Evolutionary conservation across 768 basidiomycete genomes (phyloP).

Genomic region (Lentinula raphanica): DNA sequence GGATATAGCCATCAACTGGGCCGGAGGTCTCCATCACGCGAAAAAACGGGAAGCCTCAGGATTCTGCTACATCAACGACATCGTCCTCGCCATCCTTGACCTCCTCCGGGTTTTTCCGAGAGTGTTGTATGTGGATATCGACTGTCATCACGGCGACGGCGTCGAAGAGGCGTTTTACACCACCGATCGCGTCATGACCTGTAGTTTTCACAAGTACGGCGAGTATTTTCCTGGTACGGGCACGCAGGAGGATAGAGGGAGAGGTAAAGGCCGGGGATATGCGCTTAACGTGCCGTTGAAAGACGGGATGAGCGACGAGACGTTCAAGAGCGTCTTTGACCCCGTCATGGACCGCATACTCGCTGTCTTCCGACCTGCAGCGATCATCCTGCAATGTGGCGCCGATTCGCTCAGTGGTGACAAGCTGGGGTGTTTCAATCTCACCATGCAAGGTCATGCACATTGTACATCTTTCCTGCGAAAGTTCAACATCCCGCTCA

Average conservation of each 20-base stretch:
- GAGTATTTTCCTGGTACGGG: constrained; percentile 87
- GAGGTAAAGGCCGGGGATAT: constrained; percentile 81
- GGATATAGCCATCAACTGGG: constrained; percentile 63
- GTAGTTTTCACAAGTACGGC: constrained; percentile 95
- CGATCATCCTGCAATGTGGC: constrained; percentile 90
- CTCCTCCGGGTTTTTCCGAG: constrained; percentile 80
- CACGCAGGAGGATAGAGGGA: constrained; percentile 79
- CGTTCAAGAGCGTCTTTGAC: constrained; percentile 84
- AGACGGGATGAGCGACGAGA: constrained; percentile 90
- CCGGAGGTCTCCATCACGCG: constrained; percentile 98
- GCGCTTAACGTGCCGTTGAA: constrained; percentile 89
- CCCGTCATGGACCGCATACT: constrained; percentile 84
- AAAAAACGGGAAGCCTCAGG: constrained; percentile 98
- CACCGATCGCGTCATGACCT: constrained; percentile 95
- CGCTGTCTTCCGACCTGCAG: constrained; percentile 84
- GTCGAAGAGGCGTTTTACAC: constrained; percentile 99
- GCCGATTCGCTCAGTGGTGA: constrained; percentile 94
- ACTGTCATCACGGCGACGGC: constrained; percentile 97
- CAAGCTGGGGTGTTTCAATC: constrained; percentile 93
- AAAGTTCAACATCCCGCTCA: constrained; percentile 76
- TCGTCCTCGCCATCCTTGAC: constrained; percentile 91
- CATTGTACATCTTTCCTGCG: constrained; percentile 86
- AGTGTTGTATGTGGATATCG: constrained; percentile 96
- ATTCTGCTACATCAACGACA: constrained; percentile 99
- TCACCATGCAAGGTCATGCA: constrained; percentile 94